phyloP scores from a whole-genome alignment of 345 rosid genomes.

The Geranium rotundifolium region DNA sequence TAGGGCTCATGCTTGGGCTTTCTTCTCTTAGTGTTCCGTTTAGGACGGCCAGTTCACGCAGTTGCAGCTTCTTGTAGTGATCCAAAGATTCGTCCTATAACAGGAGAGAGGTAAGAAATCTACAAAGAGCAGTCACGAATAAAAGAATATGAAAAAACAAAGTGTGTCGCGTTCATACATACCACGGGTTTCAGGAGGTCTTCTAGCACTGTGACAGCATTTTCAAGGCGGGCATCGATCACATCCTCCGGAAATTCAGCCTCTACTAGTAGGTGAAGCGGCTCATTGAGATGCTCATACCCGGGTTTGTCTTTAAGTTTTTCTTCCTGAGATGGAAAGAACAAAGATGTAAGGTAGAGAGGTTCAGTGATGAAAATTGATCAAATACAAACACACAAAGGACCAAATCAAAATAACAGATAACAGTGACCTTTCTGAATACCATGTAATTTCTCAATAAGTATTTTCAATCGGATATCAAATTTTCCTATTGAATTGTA shows the following conservation, averaged over 20 bases:
- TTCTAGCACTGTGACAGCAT: conserved; percentile 61
- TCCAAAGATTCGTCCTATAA: conserved; percentile 85
- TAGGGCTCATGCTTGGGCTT: conserved; percentile 72
- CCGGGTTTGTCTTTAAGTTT: conserved; percentile 87
- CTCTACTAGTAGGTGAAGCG: conserved; percentile 73
- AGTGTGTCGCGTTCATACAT: conserved; percentile 7
- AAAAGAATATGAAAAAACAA: background rate
- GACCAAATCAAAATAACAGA: background rate
- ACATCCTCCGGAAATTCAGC: conserved; percentile 86
- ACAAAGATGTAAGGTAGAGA: conserved; percentile 1
- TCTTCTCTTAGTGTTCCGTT: conserved; percentile 87
- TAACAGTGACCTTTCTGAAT: no score
- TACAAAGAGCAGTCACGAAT: background rate
- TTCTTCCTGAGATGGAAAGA: conserved; percentile 44
- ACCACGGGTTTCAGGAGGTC: conserved; percentile 89
- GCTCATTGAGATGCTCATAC: conserved; percentile 88
- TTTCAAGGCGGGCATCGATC: conserved; percentile 55
- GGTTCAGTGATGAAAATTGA: conserved; percentile 5
- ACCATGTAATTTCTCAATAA: no score
- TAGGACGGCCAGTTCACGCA: conserved; percentile 73
- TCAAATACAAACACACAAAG: background rate
- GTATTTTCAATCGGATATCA: no score
- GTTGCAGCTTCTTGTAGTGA: conserved; percentile 79
- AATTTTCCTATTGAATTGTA: no score
- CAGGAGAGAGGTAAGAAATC: background rate